phyloP scores from a whole-genome alignment of 179 eudicot species.

The Silene coronaria region DNA sequence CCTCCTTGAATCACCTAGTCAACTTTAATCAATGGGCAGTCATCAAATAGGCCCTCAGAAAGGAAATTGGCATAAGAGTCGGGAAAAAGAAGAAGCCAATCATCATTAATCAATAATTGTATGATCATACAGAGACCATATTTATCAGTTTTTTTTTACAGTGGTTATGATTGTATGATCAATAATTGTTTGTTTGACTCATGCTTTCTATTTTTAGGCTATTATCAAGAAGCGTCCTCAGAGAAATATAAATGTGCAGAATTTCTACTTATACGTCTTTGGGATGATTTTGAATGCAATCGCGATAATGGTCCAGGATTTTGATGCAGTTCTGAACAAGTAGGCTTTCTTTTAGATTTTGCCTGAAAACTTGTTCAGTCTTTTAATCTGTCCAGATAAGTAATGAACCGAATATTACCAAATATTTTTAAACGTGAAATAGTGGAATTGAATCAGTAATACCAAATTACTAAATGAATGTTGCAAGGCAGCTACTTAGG shows the following conservation, averaged over 20 bases:
- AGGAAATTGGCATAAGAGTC: too few species aligned
- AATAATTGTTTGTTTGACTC: not conserved
- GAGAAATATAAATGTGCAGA: conserved; percentile 96
- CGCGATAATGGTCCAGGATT: conserved; percentile 86
- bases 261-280: conserved; percentile 93
- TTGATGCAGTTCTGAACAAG: conserved; percentile 27
- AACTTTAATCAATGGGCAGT: too few species aligned
- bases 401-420: not conserved
- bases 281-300: conserved; percentile 96
- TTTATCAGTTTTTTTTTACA: not conserved
- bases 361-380: not conserved
- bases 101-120: too few species aligned
- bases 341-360: not conserved
- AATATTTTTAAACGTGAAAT: too few species aligned
- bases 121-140: too few species aligned
- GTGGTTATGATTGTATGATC: not conserved
- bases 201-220: conserved; percentile 46
- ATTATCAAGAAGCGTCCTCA: conserved; percentile 94
- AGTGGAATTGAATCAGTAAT: too few species aligned
- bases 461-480: too few species aligned
- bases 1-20: too few species aligned
- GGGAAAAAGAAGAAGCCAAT: too few species aligned
- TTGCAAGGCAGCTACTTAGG: too few species aligned
- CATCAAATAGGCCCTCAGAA: too few species aligned
- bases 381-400: not conserved